Conservation (phyloP, 2,329 filamentous ascomycete species). For the Nigrospora oryzae region DNA sequence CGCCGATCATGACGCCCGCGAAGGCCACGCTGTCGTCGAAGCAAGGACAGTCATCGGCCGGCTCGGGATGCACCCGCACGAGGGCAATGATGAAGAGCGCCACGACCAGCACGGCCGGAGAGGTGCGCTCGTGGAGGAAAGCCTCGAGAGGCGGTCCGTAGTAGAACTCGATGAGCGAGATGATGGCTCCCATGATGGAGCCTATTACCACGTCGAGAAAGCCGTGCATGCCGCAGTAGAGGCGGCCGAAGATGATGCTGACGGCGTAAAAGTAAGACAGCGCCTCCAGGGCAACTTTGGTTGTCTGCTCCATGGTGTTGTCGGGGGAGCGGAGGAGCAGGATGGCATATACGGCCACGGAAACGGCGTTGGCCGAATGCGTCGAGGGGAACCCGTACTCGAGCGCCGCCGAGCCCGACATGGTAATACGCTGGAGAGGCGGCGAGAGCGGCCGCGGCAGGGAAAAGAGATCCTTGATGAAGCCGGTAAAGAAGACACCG, state of each 20-base stretch:
- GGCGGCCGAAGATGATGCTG: slow-evolving; percentile 81
- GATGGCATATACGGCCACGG: slow-evolving; percentile 79
- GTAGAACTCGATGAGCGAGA: slow-evolving; percentile 51
- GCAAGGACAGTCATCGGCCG: slow-evolving; percentile 92
- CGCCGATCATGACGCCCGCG: slow-evolving; percentile 79
- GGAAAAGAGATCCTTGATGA: slow-evolving; percentile 89
- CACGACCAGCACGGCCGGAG: slow-evolving; percentile 55
- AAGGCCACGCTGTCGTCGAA: slow-evolving; percentile 96
- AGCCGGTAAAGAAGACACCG: slow-evolving; percentile 82
- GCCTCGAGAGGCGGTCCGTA: slow-evolving; percentile 56
- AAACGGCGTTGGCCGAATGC: slow-evolving; percentile 93
- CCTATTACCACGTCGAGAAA: slow-evolving; percentile 86
- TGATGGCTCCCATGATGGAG: slow-evolving; percentile 62
- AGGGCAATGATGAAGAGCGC: slow-evolving; percentile 62
- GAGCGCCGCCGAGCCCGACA: slow-evolving; percentile 89
- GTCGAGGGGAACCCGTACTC: slow-evolving; percentile 98
- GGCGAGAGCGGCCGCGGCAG: slow-evolving; percentile 87
- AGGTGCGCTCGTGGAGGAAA: slow-evolving; percentile 59
- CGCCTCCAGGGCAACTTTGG: slow-evolving; percentile 54
- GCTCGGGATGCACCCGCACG: slow-evolving; percentile 87
- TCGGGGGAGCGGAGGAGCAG: slow-evolving; percentile 59
- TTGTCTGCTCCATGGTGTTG: slow-evolving; percentile 50
- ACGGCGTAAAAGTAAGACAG: slow-evolving; percentile 76
- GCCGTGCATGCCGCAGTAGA: slow-evolving; percentile 99
- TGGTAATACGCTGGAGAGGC: slow-evolving; percentile 87